A percentile compares a stretch with the other conserved stretches of the same genome.
These are phyloP conservation scores for Cyclospora cayetanensis DNA, from an alignment of 169 alveolate genomes.

Conservation along the genomic window DNA sequence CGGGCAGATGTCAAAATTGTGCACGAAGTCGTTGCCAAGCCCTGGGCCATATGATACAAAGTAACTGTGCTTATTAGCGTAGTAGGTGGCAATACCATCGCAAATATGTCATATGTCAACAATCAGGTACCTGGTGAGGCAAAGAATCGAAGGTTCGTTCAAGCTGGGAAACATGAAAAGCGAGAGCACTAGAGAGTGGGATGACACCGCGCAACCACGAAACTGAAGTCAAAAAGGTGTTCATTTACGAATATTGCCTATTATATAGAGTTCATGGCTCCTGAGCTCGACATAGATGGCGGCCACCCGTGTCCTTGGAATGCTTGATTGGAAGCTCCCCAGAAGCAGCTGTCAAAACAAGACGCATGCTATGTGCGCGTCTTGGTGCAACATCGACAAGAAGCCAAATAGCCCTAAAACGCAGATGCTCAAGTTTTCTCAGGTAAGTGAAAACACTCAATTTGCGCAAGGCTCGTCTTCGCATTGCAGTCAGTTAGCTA, in stretches of 20 bases:
- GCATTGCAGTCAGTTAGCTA: background rate
- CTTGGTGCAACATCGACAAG: background rate
- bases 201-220: conserved; percentile 28
- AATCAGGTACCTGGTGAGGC: conserved; percentile 5
- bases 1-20: no score
- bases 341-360: conserved; percentile 15
- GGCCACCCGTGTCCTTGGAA: conserved; percentile 14
- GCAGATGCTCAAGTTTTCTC: background rate
- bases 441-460: background rate
- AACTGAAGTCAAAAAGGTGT: conserved; percentile 32
- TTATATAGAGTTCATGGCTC: background rate
- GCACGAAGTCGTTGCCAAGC: no score
- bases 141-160: conserved; percentile 62
- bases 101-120: no score
- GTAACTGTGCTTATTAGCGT: no score
- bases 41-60: background rate
- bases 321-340: conserved; percentile 35
- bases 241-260: background rate
- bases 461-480: background rate
- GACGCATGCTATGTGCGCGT: conserved; percentile 27
- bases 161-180: conserved; percentile 18
- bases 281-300: background rate
- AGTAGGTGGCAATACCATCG: no score
- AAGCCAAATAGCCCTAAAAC: background rate
- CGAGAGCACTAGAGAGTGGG: conserved; percentile 1